phyloP scores from a whole-genome alignment of 257 asterid species.

The Solanum clarkiae region DNA sequence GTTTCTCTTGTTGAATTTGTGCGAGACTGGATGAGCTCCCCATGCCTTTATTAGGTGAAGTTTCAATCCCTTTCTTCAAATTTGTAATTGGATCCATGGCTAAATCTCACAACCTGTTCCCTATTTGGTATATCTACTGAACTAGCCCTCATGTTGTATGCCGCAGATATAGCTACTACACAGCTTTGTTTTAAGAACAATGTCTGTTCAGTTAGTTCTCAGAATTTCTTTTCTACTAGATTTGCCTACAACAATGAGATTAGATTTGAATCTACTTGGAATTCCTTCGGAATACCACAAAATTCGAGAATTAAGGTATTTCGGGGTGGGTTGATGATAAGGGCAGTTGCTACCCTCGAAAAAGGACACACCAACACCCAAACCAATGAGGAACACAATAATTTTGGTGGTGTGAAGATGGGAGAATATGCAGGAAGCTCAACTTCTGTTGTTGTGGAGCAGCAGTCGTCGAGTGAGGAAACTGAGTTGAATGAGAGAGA shows the following conservation, averaged over 20 bases:
- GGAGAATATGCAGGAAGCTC: constrained; percentile 28
- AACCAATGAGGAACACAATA: constrained; percentile 15
- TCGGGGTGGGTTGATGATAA: constrained; percentile 39
- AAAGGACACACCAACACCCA: constrained; percentile 12
- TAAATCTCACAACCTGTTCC: neutral
- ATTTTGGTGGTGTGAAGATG: constrained; percentile 23
- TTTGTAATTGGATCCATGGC: neutral
- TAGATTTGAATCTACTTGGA: constrained; percentile 30
- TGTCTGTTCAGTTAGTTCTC: constrained; percentile 37
- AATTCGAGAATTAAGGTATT: constrained; percentile 19
- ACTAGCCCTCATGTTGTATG: neutral
- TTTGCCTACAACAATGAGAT: constrained; percentile 29
- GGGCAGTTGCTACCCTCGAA: constrained; percentile 68
- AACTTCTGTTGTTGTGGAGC: constrained; percentile 11
- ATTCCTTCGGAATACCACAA: constrained; percentile 13
- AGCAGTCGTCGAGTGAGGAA: constrained; percentile 35
- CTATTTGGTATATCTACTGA: neutral
- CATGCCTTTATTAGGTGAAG: constrained; percentile 87
- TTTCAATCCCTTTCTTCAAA: neutral
- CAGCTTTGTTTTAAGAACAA: constrained; percentile 56
- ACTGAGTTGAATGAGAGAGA: constrained; percentile 54
- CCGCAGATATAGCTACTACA: constrained; percentile 81
- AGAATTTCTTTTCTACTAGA: constrained; percentile 16
- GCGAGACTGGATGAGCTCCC: constrained; percentile 72
- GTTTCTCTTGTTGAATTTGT: constrained; percentile 4